These are phyloP conservation scores for Hypomontagnella submonticulosa DNA, from an alignment of 495 filamentous ascomycete species.

Conservation along the genomic window DNA sequence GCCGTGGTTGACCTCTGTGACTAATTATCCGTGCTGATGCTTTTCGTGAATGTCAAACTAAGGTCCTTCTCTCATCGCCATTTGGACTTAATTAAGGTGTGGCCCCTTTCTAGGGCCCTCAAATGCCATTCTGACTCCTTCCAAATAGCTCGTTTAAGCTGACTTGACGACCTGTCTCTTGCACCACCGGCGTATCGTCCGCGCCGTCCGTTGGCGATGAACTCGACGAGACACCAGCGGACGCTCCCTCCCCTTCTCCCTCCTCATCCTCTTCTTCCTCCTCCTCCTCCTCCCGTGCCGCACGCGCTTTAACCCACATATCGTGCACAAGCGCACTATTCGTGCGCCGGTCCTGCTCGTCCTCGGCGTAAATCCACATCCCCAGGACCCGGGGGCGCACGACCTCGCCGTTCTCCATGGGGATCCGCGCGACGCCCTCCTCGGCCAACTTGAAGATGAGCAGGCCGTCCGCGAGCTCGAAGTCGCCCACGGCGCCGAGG, in stretches of 20 bases:
- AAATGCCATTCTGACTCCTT: slow-evolving; percentile 21
- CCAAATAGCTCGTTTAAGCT: slow-evolving; percentile 45
- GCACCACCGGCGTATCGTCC: slow-evolving; percentile 12
- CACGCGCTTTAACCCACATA: slow-evolving; percentile 53
- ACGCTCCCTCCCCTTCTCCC: not conserved
- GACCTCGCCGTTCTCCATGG: slow-evolving; percentile 47
- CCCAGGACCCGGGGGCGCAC: slow-evolving; percentile 51
- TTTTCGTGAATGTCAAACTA: not conserved
- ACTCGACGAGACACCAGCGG: slow-evolving; percentile 2
- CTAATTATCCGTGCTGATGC: not conserved
- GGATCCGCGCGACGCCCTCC: slow-evolving; percentile 24
- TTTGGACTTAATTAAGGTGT: not conserved
- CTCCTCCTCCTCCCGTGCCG: slow-evolving; percentile 21
- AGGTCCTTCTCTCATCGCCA: not conserved
- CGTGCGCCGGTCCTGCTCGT: slow-evolving; percentile 38
- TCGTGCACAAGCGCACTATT: slow-evolving; percentile 52
- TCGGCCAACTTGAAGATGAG: slow-evolving; percentile 57
- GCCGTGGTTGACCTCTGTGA: slow-evolving; percentile 1
- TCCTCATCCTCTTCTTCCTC: slow-evolving; percentile 7
- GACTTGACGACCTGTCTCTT: slow-evolving; percentile 35
- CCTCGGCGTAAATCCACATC: slow-evolving; percentile 60
- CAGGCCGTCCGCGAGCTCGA: slow-evolving; percentile 56
- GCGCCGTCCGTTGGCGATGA: slow-evolving; percentile 3
- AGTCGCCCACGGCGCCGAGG: slow-evolving; percentile 51
- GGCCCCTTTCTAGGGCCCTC: not conserved